A percentile compares a stretch with the other conserved stretches of the same genome.
Conservation (phyloP, 208 protist genomes). For the Leishmania martiniquensis region DNA sequence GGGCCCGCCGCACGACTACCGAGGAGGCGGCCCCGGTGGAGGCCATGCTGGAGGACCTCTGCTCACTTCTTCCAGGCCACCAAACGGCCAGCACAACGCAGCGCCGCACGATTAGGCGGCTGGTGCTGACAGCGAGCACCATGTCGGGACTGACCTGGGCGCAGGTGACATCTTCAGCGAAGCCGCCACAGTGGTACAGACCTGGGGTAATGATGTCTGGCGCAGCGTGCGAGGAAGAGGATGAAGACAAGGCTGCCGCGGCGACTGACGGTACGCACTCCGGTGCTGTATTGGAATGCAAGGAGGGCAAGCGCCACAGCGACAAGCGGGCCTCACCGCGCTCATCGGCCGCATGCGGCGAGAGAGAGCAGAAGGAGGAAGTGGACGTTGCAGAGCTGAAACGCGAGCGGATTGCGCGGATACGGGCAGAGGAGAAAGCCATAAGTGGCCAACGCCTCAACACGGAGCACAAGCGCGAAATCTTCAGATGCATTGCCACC, state of each 20-base stretch:
- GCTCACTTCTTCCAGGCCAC: slow-evolving; percentile 44
- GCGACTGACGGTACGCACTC: background rate
- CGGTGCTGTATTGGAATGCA: background rate
- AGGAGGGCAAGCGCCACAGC: background rate
- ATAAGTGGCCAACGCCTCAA: slow-evolving; percentile 72
- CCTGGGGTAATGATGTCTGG: slow-evolving; percentile 36
- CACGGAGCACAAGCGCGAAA: slow-evolving; percentile 77
- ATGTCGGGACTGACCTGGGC: slow-evolving; percentile 58
- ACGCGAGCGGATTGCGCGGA: slow-evolving; percentile 41
- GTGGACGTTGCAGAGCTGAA: slow-evolving; percentile 37
- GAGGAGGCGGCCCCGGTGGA: slow-evolving; percentile 61
- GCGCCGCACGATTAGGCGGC: slow-evolving; percentile 49
- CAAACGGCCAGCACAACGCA: slow-evolving; percentile 27
- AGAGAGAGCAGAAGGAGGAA: slow-evolving; percentile 15
- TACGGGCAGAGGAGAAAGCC: slow-evolving; percentile 69
- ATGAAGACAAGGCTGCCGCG: background rate
- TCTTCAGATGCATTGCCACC: slow-evolving; percentile 64
- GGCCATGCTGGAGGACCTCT: slow-evolving; percentile 59
- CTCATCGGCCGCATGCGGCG: background rate
- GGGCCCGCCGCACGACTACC: slow-evolving; percentile 39
- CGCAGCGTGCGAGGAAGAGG: background rate
- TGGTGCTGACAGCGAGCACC: slow-evolving; percentile 63
- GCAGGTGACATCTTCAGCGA: slow-evolving; percentile 41
- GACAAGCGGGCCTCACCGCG: background rate
- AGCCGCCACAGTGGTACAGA: slow-evolving; percentile 76